phyloP scores from a whole-genome alignment of 768 basidiomycete species.

The Cystofilobasidium capitatum region DNA sequence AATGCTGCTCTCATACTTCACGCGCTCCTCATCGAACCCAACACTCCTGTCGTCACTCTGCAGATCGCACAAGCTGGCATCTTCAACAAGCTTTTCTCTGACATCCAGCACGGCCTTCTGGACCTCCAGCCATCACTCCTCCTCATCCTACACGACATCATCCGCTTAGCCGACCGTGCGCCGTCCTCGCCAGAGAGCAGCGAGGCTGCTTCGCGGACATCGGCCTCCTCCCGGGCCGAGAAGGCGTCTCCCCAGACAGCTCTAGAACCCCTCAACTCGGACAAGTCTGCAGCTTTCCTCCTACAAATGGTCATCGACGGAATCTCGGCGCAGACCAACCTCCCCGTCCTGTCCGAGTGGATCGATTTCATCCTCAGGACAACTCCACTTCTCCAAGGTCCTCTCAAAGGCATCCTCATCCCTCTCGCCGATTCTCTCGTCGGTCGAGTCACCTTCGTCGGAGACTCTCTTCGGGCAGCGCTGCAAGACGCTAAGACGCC shows the following conservation, averaged over 20 bases:
- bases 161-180: too few species aligned
- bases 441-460: slow-evolving; percentile 43
- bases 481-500: slow-evolving; percentile 37
- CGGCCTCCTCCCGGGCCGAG: neutral
- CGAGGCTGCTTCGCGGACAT: too few species aligned
- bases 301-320: slow-evolving; percentile 73
- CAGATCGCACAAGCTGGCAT: slow-evolving; percentile 61
- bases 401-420: slow-evolving; percentile 55
- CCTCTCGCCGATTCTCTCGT: slow-evolving; percentile 74
- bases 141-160: slow-evolving; percentile 76
- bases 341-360: slow-evolving; percentile 85
- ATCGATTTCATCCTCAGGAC: slow-evolving; percentile 91
- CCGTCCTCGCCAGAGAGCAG: neutral
- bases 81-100: slow-evolving; percentile 63
- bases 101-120: slow-evolving; percentile 57
- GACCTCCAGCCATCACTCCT: slow-evolving; percentile 89
- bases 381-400: slow-evolving; percentile 69
- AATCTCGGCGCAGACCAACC: slow-evolving; percentile 57
- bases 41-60: slow-evolving; percentile 54
- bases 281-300: slow-evolving; percentile 46
- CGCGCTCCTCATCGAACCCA: slow-evolving; percentile 67
- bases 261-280: neutral
- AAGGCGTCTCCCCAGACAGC: too few species aligned
- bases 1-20: slow-evolving; percentile 73
- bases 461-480: slow-evolving; percentile 43